These are phyloP conservation scores for Pistacia atlantica DNA, from an alignment of 345 rosid genomes.

Conservation along the genomic window DNA sequence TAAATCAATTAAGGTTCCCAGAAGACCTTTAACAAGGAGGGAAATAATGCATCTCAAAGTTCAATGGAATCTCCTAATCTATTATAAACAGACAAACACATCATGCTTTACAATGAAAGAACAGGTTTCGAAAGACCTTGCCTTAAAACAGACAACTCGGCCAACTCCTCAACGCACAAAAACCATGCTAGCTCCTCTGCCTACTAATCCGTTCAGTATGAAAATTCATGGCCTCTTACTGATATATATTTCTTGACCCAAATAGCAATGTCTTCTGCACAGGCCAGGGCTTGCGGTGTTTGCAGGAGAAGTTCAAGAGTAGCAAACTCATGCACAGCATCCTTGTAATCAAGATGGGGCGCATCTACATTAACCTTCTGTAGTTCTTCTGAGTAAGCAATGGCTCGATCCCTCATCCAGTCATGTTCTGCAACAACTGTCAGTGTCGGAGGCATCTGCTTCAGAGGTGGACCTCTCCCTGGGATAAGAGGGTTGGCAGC, in stretches of 20 bases:
- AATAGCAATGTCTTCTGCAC: constrained; percentile 85
- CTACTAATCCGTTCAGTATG: constrained; percentile 48
- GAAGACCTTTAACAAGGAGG: constrained; percentile 21
- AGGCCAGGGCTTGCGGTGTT: constrained; percentile 87
- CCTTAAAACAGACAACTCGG: neutral
- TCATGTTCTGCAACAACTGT: constrained; percentile 93
- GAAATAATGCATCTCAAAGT: constrained; percentile 10
- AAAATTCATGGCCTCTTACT: constrained; percentile 84
- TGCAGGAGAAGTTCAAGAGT: constrained; percentile 86
- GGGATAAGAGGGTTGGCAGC: constrained; percentile 87
- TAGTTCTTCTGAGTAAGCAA: constrained; percentile 86
- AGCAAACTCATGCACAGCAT: constrained; percentile 95
- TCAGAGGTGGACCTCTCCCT: constrained; percentile 72
- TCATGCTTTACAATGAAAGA: neutral
- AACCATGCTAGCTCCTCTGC: neutral
- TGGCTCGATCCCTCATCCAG: constrained; percentile 98
- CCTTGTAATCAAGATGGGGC: constrained; percentile 90
- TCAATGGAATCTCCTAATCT: neutral
- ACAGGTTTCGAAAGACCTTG: neutral
- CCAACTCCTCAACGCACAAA: constrained; percentile 9
- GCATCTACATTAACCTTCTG: constrained; percentile 89
- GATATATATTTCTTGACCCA: constrained; percentile 93
- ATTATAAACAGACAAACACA: neutral
- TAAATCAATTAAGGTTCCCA: constrained; percentile 21
- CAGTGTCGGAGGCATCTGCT: constrained; percentile 90